These are phyloP conservation scores for Ichthyophthirius multifiliis DNA, from an alignment of 169 alveolate species.

Conservation along the genomic window DNA sequence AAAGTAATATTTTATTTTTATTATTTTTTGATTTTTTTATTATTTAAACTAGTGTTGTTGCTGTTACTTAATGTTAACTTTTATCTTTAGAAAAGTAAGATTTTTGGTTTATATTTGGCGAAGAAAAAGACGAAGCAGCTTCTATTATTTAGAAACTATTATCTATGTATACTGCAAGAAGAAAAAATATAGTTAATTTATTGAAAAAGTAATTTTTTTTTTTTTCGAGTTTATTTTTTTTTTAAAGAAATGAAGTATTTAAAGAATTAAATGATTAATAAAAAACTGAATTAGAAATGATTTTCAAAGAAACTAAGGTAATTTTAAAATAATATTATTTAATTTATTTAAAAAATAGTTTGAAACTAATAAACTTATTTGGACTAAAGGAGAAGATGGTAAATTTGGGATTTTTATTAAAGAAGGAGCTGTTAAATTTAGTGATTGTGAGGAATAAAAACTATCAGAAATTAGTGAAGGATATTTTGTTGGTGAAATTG, in stretches of 20 bases:
- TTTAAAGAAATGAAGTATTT: not conserved
- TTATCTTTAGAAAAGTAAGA: slow-evolving; percentile 30
- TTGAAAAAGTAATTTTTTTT: not conserved
- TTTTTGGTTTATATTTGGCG: slow-evolving; percentile 47
- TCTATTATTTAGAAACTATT: slow-evolving; percentile 15
- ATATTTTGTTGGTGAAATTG: slow-evolving; percentile 11
- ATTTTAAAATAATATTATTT: too few relatives aligned
- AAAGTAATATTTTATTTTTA: not conserved
- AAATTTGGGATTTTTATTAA: slow-evolving; percentile 11
- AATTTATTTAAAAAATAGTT: not conserved
- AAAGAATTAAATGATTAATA: slow-evolving; percentile 7
- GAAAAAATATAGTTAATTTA: slow-evolving; percentile 4
- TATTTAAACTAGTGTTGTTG: not conserved
- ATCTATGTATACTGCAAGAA: not conserved
- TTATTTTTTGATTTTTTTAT: not conserved
- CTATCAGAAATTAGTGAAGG: slow-evolving; percentile 22
- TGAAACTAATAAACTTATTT: slow-evolving; percentile 6
- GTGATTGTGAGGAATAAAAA: slow-evolving; percentile 8
- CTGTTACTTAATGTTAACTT: slow-evolving; percentile 14
- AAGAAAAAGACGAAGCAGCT: slow-evolving; percentile 39
- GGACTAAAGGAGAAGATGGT: slow-evolving; percentile 18
- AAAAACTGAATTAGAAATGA: slow-evolving; percentile 13
- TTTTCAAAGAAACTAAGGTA: slow-evolving; percentile 14
- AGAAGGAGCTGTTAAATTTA: not conserved
- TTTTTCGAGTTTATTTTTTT: not conserved